Percentiles rank a stretch among this genome's conserved stretches.
Evolutionary conservation across 1,284 basidiomycete genomes (phyloP).

Genomic region (Ganoderma resinaceum): DNA sequence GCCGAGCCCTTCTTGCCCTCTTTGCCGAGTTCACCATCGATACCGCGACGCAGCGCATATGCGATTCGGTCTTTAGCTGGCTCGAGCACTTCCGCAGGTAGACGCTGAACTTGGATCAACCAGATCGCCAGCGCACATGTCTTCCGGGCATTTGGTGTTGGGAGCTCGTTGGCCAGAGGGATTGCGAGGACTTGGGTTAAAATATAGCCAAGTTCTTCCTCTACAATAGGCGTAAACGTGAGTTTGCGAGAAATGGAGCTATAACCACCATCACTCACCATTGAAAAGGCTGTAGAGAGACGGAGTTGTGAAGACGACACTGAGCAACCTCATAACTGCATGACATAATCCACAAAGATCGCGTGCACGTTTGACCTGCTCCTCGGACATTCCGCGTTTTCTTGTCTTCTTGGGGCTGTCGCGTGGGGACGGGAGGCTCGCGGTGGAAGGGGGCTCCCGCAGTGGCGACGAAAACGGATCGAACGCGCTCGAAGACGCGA

Average conservation of each 20-base stretch:
- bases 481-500: slow-evolving; percentile 16
- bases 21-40: slow-evolving; percentile 82
- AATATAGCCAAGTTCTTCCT: slow-evolving; percentile 62
- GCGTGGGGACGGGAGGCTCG: slow-evolving; percentile 54
- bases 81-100: slow-evolving; percentile 63
- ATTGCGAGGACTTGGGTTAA: slow-evolving; percentile 71
- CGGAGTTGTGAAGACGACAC: slow-evolving; percentile 63
- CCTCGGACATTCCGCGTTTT: slow-evolving; percentile 71
- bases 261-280: slow-evolving; percentile 49
- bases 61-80: slow-evolving; percentile 70
- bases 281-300: slow-evolving; percentile 65
- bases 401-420: slow-evolving; percentile 60
- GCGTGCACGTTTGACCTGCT: slow-evolving; percentile 77
- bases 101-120: slow-evolving; percentile 71
- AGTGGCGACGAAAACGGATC: slow-evolving; percentile 33
- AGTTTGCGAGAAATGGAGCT: neutral
- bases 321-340: slow-evolving; percentile 69
- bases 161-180: slow-evolving; percentile 67
- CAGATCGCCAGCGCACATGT: slow-evolving; percentile 79
- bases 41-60: slow-evolving; percentile 73
- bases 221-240: slow-evolving; percentile 44
- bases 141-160: slow-evolving; percentile 83
- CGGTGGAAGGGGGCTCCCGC: slow-evolving; percentile 38
- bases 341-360: slow-evolving; percentile 77
- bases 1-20: slow-evolving; percentile 85